A percentile compares a stretch with the other conserved stretches of the same genome.
phyloP scores from a whole-genome alignment of 768 basidiomycete species.

The Lactarius sanguifluus region DNA sequence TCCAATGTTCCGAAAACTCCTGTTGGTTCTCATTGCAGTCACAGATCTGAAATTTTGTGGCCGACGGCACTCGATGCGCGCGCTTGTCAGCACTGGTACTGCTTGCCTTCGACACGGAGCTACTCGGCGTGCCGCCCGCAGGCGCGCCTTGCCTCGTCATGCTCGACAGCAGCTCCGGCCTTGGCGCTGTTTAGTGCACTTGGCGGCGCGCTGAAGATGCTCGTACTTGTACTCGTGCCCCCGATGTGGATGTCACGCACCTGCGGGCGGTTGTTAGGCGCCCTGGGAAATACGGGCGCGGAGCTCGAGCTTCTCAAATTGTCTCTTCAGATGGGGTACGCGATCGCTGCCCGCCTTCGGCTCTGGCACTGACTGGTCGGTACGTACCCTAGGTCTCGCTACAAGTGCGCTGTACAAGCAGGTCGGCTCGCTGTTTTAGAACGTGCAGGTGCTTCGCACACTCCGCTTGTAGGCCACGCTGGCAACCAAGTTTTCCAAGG shows the following conservation, averaged over 20 bases:
- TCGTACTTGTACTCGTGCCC: constrained; percentile 26
- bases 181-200: too few species aligned
- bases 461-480: constrained; percentile 39
- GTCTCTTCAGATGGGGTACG: constrained; percentile 36
- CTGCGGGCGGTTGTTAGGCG: constrained; percentile 35
- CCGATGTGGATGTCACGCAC: constrained; percentile 36
- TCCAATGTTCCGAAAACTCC: too few species aligned
- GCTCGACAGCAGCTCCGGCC: constrained; percentile 22
- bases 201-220: constrained; percentile 25
- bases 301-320: constrained; percentile 31
- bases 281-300: constrained; percentile 35
- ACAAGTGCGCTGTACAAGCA: constrained; percentile 37
- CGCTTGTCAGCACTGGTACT: too few species aligned
- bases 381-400: constrained; percentile 7
- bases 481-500: constrained; percentile 38
- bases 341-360: not conserved
- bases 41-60: too few species aligned
- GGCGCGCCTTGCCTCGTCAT: constrained; percentile 26
- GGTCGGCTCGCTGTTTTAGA: constrained; percentile 32
- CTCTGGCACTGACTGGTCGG: not conserved
- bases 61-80: too few species aligned
- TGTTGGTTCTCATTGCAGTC: too few species aligned
- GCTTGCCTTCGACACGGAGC: too few species aligned
- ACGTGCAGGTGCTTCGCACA: constrained; percentile 32
- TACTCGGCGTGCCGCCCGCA: constrained; percentile 26